phyloP scores from a whole-genome alignment of 192 early-diverging fungal genomes.

The Coemansia interrupta region DNA sequence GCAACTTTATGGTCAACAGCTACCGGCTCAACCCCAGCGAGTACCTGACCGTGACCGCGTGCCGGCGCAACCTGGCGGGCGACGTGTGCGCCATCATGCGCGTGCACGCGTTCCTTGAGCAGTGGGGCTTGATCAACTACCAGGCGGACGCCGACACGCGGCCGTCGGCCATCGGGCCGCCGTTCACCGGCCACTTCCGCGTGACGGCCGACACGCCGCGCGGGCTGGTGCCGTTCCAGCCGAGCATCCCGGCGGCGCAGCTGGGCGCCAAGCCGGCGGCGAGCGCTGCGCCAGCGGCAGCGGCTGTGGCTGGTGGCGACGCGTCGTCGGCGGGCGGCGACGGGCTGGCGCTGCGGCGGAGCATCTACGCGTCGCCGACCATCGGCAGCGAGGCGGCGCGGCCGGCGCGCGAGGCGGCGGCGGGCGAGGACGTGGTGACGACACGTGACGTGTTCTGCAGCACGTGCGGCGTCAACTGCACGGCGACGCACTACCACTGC shows the following conservation, averaged over 20 bases:
- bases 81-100: slow-evolving; percentile 99
- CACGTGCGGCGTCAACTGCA: slow-evolving; percentile 85
- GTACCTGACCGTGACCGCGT: slow-evolving; percentile 97
- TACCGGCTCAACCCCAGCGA: slow-evolving; percentile 93
- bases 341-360: slow-evolving; percentile 55
- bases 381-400: slow-evolving; percentile 35
- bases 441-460: slow-evolving; percentile 62
- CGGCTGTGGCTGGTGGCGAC: slow-evolving; percentile 17
- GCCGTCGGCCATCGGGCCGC: slow-evolving; percentile 88
- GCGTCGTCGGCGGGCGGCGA: slow-evolving; percentile 18
- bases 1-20: slow-evolving; percentile 98
- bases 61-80: slow-evolving; percentile 91
- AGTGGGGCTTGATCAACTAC: slow-evolving; percentile 99
- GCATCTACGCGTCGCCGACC: slow-evolving; percentile 56
- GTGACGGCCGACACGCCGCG: slow-evolving; percentile 93
- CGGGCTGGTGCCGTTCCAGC: slow-evolving; percentile 86
- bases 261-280: slow-evolving; percentile 9
- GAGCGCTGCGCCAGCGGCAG: slow-evolving; percentile 8
- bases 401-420: slow-evolving; percentile 43
- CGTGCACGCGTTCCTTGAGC: slow-evolving; percentile 97
- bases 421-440: slow-evolving; percentile 18
- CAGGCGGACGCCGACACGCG: slow-evolving; percentile 92
- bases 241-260: slow-evolving; percentile 42
- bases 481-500: slow-evolving; percentile 74
- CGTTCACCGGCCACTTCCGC: slow-evolving; percentile 95